phyloP scores from a whole-genome alignment of 495 filamentous ascomycete genomes.

The Neurospora sp. region DNA sequence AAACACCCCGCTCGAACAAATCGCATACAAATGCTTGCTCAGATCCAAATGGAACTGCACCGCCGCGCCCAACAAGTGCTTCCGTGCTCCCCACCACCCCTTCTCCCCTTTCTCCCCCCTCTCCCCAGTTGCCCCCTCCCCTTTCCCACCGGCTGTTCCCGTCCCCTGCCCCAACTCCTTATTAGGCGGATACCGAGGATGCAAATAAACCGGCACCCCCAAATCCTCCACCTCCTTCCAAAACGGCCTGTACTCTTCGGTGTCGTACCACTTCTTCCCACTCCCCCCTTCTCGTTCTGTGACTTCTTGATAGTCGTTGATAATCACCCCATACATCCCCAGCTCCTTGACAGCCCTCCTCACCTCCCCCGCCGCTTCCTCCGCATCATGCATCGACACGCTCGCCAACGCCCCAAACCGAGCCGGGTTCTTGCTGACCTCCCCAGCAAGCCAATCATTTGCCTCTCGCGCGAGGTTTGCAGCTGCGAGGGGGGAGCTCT shows the following conservation, averaged over 20 bases:
- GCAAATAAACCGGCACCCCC: slow-evolving; percentile 55
- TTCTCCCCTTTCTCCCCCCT: not conserved
- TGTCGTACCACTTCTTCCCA: slow-evolving; percentile 44
- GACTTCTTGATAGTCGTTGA: too few species aligned
- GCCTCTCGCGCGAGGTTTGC: too few species aligned
- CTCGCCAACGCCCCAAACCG: too few species aligned
- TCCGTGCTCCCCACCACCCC: slow-evolving; percentile 14
- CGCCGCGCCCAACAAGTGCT: slow-evolving; percentile 23
- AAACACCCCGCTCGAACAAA: slow-evolving; percentile 34
- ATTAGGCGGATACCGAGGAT: slow-evolving; percentile 38
- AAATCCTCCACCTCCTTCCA: slow-evolving; percentile 47
- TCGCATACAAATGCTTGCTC: slow-evolving; percentile 26
- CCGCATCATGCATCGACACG: too few species aligned
- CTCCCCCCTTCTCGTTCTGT: not conserved
- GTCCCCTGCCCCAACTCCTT: slow-evolving; percentile 15
- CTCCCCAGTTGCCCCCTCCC: not conserved
- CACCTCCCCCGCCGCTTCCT: too few species aligned
- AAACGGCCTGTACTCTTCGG: slow-evolving; percentile 14
- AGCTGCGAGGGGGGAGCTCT: too few species aligned
- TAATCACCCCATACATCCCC: too few species aligned
- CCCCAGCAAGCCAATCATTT: too few species aligned
- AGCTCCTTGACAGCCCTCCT: too few species aligned
- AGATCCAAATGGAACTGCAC: slow-evolving; percentile 31
- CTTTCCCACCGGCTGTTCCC: not conserved
- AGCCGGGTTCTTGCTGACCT: too few species aligned